Evolutionary conservation across 2,329 filamentous ascomycete genomes (phyloP).

Genomic region (Verticillium albo-atrum): DNA sequence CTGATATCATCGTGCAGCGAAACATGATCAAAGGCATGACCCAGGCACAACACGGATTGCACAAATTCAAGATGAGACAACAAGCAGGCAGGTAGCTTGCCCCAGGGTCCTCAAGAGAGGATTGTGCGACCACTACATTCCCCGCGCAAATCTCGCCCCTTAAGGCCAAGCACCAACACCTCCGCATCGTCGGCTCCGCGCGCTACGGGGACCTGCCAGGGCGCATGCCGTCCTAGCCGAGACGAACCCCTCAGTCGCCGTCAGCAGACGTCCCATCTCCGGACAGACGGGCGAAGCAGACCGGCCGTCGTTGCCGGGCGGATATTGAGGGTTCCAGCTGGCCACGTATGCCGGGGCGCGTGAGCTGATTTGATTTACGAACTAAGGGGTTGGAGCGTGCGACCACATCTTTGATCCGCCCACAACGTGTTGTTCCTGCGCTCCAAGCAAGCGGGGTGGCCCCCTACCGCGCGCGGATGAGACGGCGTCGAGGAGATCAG

Average conservation of each 20-base stretch:
- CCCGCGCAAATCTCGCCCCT: too few relatives aligned
- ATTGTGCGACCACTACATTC: not conserved
- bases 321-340: not conserved
- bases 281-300: not conserved
- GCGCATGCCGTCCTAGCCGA: not conserved
- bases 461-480: too few relatives aligned
- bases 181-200: not conserved
- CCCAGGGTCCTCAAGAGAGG: too few relatives aligned
- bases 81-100: too few relatives aligned
- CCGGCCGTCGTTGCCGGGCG: not conserved
- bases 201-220: not conserved
- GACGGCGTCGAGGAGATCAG: not conserved
- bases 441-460: too few relatives aligned
- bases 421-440: not conserved
- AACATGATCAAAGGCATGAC: too few relatives aligned
- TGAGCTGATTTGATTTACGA: not conserved
- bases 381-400: not conserved
- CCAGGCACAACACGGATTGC: too few relatives aligned
- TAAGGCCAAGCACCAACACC: not conserved
- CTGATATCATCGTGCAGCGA: too few relatives aligned
- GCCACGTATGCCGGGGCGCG: not conserved
- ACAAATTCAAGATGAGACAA: too few relatives aligned
- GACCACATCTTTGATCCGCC: not conserved
- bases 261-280: not conserved
- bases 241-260: not conserved